Conservation (phyloP, 257 asterid genomes). For the Salvia rosmarinus region DNA sequence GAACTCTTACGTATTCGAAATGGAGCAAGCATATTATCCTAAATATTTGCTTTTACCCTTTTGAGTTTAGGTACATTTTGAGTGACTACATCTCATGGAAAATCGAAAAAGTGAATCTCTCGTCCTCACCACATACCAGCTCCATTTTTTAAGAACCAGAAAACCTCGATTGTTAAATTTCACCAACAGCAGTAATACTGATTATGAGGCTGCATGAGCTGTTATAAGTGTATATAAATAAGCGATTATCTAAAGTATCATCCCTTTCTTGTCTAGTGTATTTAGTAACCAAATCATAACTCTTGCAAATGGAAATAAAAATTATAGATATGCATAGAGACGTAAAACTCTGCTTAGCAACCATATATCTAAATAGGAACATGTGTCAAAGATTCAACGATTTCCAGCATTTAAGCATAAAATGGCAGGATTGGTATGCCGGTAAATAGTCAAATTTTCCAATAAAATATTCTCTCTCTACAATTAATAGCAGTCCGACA, state of each 20-base stretch:
- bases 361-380: not conserved
- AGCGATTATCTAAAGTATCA: not conserved
- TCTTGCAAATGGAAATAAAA: not conserved
- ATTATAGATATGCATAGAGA: not conserved
- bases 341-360: not conserved
- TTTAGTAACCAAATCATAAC: not conserved
- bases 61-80: not conserved
- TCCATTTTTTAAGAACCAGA: not conserved
- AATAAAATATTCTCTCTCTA: not conserved
- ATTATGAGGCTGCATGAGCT: not conserved
- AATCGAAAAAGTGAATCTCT: not conserved
- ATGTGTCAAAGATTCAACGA: conserved; percentile 1
- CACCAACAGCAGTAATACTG: not conserved
- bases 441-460: not conserved
- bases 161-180: not conserved
- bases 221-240: not conserved
- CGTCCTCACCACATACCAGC: not conserved
- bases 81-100: not conserved
- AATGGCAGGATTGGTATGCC: not conserved
- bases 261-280: not conserved
- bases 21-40: too few species aligned
- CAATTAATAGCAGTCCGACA: not conserved
- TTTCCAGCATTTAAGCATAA: conserved; percentile 1
- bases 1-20: too few species aligned
- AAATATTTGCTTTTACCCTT: not conserved